Base-by-base conservation (phyloP, 2,329 filamentous ascomycete genomes). In the Penicillium digitatum region DNA sequence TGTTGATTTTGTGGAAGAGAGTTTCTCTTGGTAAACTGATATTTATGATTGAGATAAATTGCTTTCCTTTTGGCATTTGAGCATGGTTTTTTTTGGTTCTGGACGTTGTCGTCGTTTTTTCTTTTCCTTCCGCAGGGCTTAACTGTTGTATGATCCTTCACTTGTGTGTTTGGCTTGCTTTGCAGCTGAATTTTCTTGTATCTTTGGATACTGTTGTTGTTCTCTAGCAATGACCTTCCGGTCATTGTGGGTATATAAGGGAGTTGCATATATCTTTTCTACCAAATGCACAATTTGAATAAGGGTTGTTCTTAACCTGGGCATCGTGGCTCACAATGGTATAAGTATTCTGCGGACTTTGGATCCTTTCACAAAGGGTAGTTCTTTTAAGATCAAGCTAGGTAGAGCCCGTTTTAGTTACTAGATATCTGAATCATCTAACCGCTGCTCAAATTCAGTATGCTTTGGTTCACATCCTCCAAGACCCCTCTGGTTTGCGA, bases 1-100 rank as follows among this genome's bases (percentile, higher is more conserved):
- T 39, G 78, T 92, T 16, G 87, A 91, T 69, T 90, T 90, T 66
- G 78, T 88, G 11, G 88, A 92, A 72, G 89, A 93, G 75, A 86
- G 83, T 58, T 93, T 93, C 63, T 73, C 75, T 8, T 78, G 78
- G 78, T 71, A 74, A 47, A 45, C 9, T 12, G 11, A 14, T 32
- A 20, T 43, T 22, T 1, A 12, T 27, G 29, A 32, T 43, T 14
- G n/a, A 11, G 38, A 38, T 44, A 29, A 4, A 24, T 32, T 18
- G 14, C 20, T 54, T 31, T 27, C 26, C 22, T 20, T 50, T 34
- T 35, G 39, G 52, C 34, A 34, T 42, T 39, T 43, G 47, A 44
- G 40, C 39, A 47, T 45, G n/a, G n/a, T 43, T 50, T 34, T 18
- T 26, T 35, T 9, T 45, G 39, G 9, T n/a, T n/a, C n/a, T 31